These are phyloP conservation scores for Amaranthus palmeri DNA, from an alignment of 148 eudicot species.

Conservation along the genomic window DNA sequence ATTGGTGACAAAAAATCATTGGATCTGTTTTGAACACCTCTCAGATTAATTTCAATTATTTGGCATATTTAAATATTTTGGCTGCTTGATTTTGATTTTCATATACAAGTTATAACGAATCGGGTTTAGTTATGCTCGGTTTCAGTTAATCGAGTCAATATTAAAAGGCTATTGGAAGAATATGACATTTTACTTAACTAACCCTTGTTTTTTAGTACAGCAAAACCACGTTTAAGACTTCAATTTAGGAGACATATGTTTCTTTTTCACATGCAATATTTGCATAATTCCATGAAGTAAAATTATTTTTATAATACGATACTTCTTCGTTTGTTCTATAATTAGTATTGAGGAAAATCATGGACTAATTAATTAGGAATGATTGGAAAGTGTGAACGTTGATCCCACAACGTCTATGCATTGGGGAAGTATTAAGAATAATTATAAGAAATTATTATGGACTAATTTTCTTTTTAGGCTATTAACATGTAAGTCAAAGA, in stretches of 20 bases:
- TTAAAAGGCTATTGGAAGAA: background rate
- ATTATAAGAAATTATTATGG: too few species aligned
- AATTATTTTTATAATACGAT: background rate
- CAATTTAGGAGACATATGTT: slow-evolving; percentile 15
- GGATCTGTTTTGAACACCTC: too few species aligned
- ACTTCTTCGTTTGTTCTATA: slow-evolving; percentile 2
- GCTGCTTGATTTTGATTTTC: too few species aligned
- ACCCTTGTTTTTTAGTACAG: slow-evolving; percentile 12
- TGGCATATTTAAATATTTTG: too few species aligned
- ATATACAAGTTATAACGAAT: too few species aligned
- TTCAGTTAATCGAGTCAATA: too few species aligned
- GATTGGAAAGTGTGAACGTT: background rate
- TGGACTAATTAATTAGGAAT: slow-evolving; percentile 1
- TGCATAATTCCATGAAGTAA: slow-evolving; percentile 10
- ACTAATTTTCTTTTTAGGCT: background rate
- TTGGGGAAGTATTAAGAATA: too few species aligned
- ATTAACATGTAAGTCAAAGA: background rate
- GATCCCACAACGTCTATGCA: background rate
- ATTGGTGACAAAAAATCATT: too few species aligned
- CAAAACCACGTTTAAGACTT: slow-evolving; percentile 17
- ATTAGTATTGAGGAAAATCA: background rate
- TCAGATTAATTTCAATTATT: too few species aligned
- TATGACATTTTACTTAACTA: background rate
- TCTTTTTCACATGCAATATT: slow-evolving; percentile 17
- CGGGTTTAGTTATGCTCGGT: too few species aligned